Percentiles rank a stretch among this genome's conserved stretches.
phyloP scores from a whole-genome alignment of 192 early-diverging fungal genomes.

The Rhizophlyctis rosea region DNA sequence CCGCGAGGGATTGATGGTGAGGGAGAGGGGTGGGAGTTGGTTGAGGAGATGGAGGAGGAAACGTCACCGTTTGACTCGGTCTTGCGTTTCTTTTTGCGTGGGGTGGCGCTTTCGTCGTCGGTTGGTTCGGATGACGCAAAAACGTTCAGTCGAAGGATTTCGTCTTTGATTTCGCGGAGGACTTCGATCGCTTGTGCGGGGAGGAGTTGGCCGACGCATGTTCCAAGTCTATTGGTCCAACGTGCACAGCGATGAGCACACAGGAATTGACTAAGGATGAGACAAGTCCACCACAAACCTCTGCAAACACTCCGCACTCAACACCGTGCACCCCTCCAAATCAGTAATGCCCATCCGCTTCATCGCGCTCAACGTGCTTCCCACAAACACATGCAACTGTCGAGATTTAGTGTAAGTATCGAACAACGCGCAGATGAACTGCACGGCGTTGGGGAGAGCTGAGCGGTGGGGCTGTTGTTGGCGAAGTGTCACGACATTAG shows the following conservation, averaged over 20 bases:
- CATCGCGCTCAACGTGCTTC: conserved; percentile 3
- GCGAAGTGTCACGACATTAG: no score
- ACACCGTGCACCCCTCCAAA: neutral
- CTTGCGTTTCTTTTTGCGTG: conserved; percentile 13
- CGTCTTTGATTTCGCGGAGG: neutral
- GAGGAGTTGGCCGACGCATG: conserved; percentile 5
- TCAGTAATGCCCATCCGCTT: no score
- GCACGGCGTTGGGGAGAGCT: neutral
- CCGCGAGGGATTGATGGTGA: neutral
- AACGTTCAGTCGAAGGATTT: no score
- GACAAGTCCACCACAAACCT: no score
- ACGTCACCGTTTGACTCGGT: neutral
- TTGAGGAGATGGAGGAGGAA: neutral
- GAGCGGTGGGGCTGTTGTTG: neutral
- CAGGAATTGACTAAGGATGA: neutral
- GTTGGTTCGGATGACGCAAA: neutral
- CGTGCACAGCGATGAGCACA: neutral
- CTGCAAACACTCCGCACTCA: no score
- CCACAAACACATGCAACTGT: conserved; percentile 16
- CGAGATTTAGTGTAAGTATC: conserved; percentile 24
- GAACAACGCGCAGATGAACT: conserved; percentile 9
- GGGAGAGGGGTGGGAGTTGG: neutral
- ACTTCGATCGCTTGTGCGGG: conserved; percentile 21
- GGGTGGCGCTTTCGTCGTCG: conserved; percentile 1
- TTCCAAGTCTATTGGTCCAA: no score